Evolutionary conservation across 176 grass and related monocot genomes (phyloP).

Genomic region (Triticum monococcum): DNA sequence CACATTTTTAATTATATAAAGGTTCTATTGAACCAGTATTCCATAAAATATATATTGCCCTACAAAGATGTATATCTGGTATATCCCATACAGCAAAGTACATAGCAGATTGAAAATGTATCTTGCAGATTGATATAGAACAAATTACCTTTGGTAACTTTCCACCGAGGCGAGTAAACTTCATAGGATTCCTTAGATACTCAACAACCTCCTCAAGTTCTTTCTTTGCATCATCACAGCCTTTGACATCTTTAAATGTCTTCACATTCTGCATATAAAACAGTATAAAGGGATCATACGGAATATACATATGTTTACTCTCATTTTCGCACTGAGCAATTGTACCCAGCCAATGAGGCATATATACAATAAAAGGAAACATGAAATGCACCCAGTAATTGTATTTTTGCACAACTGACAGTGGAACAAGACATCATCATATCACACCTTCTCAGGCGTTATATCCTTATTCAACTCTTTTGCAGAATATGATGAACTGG

Average conservation of each 20-base stretch:
- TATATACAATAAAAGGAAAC: not conserved
- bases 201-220: slow-evolving; percentile 98
- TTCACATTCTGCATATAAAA: slow-evolving; percentile 73
- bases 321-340: not conserved
- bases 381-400: not conserved
- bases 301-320: slow-evolving; percentile 1
- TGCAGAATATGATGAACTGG: slow-evolving; percentile 72
- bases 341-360: not conserved
- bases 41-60: not conserved
- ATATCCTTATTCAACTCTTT: slow-evolving; percentile 98
- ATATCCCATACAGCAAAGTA: not conserved
- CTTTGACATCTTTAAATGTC: slow-evolving; percentile 99
- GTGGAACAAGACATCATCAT: not conserved
- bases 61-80: not conserved
- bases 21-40: not conserved
- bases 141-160: slow-evolving; percentile 90
- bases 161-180: slow-evolving; percentile 97
- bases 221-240: slow-evolving; percentile 98
- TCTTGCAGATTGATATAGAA: not conserved
- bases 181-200: slow-evolving; percentile 93
- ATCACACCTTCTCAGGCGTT: slow-evolving; percentile 84
- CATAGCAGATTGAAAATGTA: slow-evolving; percentile 12
- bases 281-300: slow-evolving; percentile 13
- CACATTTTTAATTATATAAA: slow-evolving; percentile 22
- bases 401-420: not conserved